A percentile compares a stretch with the other conserved stretches of the same genome.
phyloP scores from a whole-genome alignment of 2,329 filamentous ascomycete species.

The Calcarisporium arbuscula region DNA sequence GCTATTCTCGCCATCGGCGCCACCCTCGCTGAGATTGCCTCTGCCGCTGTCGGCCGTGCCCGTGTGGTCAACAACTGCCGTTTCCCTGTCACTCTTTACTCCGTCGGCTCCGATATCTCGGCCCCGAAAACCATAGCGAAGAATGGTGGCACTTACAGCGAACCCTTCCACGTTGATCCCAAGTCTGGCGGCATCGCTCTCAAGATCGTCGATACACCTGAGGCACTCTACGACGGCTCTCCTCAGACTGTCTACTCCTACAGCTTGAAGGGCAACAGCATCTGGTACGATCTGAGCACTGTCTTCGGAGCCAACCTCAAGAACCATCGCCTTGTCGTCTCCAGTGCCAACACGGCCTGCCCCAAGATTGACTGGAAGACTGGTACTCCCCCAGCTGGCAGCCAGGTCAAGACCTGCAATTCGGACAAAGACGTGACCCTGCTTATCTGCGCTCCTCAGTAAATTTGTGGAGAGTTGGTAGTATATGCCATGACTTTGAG shows the following conservation, averaged over 20 bases:
- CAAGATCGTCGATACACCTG: slow-evolving; percentile 26
- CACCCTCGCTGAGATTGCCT: slow-evolving; percentile 7
- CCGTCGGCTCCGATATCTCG: slow-evolving; percentile 26
- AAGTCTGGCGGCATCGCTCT: slow-evolving; percentile 30
- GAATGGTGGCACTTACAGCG: slow-evolving; percentile 21
- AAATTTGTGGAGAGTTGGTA: too few relatives aligned
- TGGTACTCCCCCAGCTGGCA: slow-evolving; percentile 27
- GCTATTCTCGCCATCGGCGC: slow-evolving; percentile 7
- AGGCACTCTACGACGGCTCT: slow-evolving; percentile 33
- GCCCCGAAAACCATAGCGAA: slow-evolving; percentile 18
- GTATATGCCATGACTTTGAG: too few relatives aligned
- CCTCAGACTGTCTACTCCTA: slow-evolving; percentile 34
- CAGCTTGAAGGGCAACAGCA: slow-evolving; percentile 23
- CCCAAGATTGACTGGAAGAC: slow-evolving; percentile 27
- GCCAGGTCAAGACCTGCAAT: slow-evolving; percentile 31
- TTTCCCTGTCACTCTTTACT: slow-evolving; percentile 29
- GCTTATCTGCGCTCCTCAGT: slow-evolving; percentile 30
- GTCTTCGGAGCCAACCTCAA: slow-evolving; percentile 33
- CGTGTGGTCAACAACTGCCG: slow-evolving; percentile 30
- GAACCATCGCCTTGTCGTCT: slow-evolving; percentile 24
- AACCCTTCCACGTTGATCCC: slow-evolving; percentile 28
- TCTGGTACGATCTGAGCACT: slow-evolving; percentile 35
- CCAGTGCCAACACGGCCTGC: slow-evolving; percentile 23
- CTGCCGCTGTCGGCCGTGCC: slow-evolving; percentile 25
- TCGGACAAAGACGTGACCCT: slow-evolving; percentile 25